Conservation (phyloP, 1,284 basidiomycete genomes). For the Sanghuangporus baumii region DNA sequence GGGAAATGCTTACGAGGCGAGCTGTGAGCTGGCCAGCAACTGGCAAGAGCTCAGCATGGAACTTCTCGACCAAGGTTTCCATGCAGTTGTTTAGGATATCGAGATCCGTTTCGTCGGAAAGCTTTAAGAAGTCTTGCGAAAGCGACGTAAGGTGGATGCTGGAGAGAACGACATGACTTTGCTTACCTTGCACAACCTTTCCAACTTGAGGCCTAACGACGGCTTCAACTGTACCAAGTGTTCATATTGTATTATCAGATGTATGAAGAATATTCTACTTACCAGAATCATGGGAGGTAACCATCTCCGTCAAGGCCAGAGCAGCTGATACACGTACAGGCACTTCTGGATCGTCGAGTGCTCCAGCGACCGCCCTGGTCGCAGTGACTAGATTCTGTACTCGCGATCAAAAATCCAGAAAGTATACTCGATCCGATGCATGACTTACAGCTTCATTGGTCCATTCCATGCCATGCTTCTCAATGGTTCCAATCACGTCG, state of each 20-base stretch:
- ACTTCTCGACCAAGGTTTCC: slow-evolving; percentile 83
- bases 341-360: slow-evolving; percentile 70
- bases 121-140: slow-evolving; percentile 67
- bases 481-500: slow-evolving; percentile 71
- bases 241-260: background rate
- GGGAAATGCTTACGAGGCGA: slow-evolving; percentile 53
- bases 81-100: slow-evolving; percentile 80
- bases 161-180: background rate
- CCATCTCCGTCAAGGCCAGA: slow-evolving; percentile 74
- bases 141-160: background rate
- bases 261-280: slow-evolving; percentile 20
- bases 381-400: slow-evolving; percentile 55
- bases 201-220: slow-evolving; percentile 78
- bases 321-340: slow-evolving; percentile 85
- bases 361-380: slow-evolving; percentile 55
- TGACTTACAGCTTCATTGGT: slow-evolving; percentile 51
- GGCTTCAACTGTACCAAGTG: slow-evolving; percentile 47
- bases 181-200: slow-evolving; percentile 78
- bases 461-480: slow-evolving; percentile 65
- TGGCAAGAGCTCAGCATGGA: slow-evolving; percentile 80
- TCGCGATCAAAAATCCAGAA: background rate
- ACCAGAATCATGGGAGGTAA: slow-evolving; percentile 63
- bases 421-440: background rate
- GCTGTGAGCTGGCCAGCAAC: slow-evolving; percentile 81
- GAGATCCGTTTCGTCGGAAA: slow-evolving; percentile 86